Evolutionary conservation across 2,329 filamentous ascomycete genomes (phyloP), one percentile per base, ranked within the genome.

Genomic region (Pyricularia sp.): DNA sequence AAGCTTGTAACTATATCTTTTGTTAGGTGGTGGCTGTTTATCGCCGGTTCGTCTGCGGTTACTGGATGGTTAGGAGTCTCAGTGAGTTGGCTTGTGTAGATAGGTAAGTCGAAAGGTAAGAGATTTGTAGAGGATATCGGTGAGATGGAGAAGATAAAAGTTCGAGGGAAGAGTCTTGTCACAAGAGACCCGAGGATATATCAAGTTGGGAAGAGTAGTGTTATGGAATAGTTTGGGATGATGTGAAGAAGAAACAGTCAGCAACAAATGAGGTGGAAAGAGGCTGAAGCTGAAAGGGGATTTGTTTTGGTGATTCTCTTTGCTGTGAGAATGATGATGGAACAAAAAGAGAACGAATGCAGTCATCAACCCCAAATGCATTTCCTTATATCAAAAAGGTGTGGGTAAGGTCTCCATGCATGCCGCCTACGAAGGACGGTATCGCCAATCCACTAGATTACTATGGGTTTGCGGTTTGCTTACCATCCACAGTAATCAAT

Each of bases 321-420:
- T n/a, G 26, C 23, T 63, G 61, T 64, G 61, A 26, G 64, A 26
- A 20, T 55, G 36, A 55, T 66, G 33, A 66, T 66, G 65, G 65
- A 55, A 9, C 12, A 55, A 28, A 55, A 12, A 55, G n/a, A 55
- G 14, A 1, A 33, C 10, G 12, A 55, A 1, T 50, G 23, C 26
- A 26, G 65, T 12, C 25, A 50, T 42, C 9, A 20, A 50, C 5
- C 36, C 12, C 36, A 3, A 20, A 4, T 36, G 12, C 25, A 66
- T 23, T 66, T n/a, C 58, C 65, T 66, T 66, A 66, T 55, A 66
- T 55, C 33, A 14, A 28, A 55, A 20, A 20, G n/a, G 26, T 25
- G n/a, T 61, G 58, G 58, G 58, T 26, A 61, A n/a, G 5, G 7
- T 17, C 5, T 4, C n/a, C 10, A 61, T 12, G 58, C 58, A 61